Evolutionary conservation across 768 basidiomycete genomes (phyloP).

Genomic region (Suillus fuscotomentosus): DNA sequence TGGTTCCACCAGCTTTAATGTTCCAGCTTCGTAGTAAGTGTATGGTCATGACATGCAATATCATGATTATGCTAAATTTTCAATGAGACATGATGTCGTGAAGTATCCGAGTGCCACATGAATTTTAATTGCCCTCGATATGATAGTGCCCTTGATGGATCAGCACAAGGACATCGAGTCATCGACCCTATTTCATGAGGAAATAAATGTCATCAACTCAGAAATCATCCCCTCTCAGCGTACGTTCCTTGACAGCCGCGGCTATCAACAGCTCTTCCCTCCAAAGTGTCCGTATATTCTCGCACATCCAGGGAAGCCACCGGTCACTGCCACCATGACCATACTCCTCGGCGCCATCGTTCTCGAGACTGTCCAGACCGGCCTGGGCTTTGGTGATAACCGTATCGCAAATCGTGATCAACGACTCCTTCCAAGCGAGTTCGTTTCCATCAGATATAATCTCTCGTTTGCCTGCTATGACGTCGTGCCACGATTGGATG

Average conservation of each 20-base stretch:
- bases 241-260: constrained; percentile 41
- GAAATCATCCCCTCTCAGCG: constrained; percentile 48
- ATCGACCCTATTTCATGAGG: not conserved
- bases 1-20: not conserved
- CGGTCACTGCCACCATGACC: not conserved
- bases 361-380: constrained; percentile 4
- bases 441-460: constrained; percentile 50
- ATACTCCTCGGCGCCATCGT: not conserved
- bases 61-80: not conserved
- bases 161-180: no score
- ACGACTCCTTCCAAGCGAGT: constrained; percentile 41
- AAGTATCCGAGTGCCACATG: not conserved
- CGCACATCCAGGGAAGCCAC: constrained; percentile 36
- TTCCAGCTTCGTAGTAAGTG: not conserved
- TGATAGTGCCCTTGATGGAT: not conserved
- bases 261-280: constrained; percentile 58
- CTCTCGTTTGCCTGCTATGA: constrained; percentile 45
- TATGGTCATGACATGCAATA: not conserved
- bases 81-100: not conserved
- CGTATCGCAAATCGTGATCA: constrained; percentile 37
- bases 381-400: constrained; percentile 34
- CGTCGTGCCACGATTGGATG: constrained; percentile 53
- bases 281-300: constrained; percentile 54
- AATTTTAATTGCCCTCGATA: not conserved
- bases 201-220: constrained; percentile 19